phyloP scores from a whole-genome alignment of 2,329 filamentous ascomycete species.

The Hymenotorrendiella dingleyae region DNA sequence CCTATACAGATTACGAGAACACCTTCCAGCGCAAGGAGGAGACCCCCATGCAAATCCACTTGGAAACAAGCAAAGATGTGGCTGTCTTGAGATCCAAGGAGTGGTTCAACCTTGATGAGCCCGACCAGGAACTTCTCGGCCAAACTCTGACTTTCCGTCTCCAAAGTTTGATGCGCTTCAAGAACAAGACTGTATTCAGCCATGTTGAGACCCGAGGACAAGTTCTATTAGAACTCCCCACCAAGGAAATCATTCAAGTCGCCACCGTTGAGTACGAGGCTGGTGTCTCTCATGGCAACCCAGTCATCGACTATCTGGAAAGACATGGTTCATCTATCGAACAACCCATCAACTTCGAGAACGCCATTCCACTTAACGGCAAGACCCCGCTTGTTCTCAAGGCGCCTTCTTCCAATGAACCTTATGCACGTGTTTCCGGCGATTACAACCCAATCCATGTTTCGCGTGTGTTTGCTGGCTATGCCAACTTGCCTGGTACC shows the following conservation, averaged over 20 bases:
- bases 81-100: conserved; percentile 94
- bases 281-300: conserved; percentile 87
- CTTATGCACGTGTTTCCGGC: conserved; percentile 92
- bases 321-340: conserved; percentile 89
- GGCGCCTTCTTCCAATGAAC: conserved; percentile 94
- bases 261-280: conserved; percentile 96
- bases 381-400: conserved; percentile 84
- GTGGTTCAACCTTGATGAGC: conserved; percentile 88
- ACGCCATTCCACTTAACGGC: conserved; percentile 89
- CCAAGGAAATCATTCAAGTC: conserved; percentile 95
- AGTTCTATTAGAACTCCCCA: conserved; percentile 88
- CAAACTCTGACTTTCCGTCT: conserved; percentile 96
- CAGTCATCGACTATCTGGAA: conserved; percentile 91
- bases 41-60: conserved; percentile 87
- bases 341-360: conserved; percentile 95
- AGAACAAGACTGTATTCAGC: conserved; percentile 89
- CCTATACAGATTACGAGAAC: conserved; percentile 91
- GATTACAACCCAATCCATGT: conserved; percentile 99
- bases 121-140: conserved; percentile 79
- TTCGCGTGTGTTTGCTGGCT: conserved; percentile 90
- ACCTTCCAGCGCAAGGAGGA: conserved; percentile 98
- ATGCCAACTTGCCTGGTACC: conserved; percentile 90
- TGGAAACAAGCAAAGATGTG: conserved; percentile 83
- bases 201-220: conserved; percentile 88
- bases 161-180: conserved; percentile 85